Base-by-base conservation (phyloP, 164 flowering plant genomes). In the Sedum album region DNA sequence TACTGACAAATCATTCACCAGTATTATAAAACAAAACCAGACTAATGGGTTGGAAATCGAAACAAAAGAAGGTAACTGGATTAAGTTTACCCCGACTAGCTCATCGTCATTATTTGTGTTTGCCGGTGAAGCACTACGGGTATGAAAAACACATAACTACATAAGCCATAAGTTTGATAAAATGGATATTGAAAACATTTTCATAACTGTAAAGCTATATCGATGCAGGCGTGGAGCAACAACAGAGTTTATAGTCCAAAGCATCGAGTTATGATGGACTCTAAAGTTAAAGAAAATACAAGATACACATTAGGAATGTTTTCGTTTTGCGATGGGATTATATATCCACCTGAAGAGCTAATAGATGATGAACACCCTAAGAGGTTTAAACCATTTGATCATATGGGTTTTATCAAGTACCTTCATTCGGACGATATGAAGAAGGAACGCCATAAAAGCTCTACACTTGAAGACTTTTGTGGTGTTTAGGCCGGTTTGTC, bases 41-140 rank as follows among this genome's bases (percentile, higher is more conserved):
- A 69, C 80, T 1, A 60, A 70, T 6, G 85, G 81, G 26, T 66
- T 82, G 70, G 66, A 79, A 66, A 57, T 82, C 13, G 63, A 70
- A 65, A 63, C 75, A 13, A 70, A 70, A 61, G 70, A 68, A 38
- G 74, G 72, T 11, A 63, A 75, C 0, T 78, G 80, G 80, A 67
- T 78, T 60, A 5, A 20, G 36, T 49, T 26, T 53, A 42, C 69
- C 5, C 31, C 65, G 8, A 53, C 63, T 7, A 35, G 46, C 21
- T 75, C 78, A 23, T 48, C 55, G 13, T 55, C 78, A 49, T 60
- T 69, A 48, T 26, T 75, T 3, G 49, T 71, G 66, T 35, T 75
- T 51, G 77, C 77, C 1, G 72, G 77, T 11, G 77, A 75, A 57
- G 74, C 69, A 42, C 33, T 71, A n/a, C 17, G 23, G 77, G 77